Conservation (phyloP, 176 grass and related monocot genomes). For the Oryza punctata region DNA sequence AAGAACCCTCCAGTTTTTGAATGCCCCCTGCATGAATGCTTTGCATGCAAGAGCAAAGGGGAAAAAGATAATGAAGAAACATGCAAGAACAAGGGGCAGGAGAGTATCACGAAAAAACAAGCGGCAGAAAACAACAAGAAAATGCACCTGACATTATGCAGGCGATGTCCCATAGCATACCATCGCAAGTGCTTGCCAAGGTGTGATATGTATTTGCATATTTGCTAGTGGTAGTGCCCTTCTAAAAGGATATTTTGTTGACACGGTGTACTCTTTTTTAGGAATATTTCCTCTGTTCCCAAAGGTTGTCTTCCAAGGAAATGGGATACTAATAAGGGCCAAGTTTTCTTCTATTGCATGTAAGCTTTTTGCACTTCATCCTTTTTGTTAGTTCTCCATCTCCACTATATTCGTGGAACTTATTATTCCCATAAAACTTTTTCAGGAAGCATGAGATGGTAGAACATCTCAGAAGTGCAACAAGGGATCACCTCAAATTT, state of each 20-base stretch:
- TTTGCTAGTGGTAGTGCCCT: background rate
- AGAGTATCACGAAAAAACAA: background rate
- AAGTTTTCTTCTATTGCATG: slow-evolving; percentile 62
- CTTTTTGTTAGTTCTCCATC: background rate
- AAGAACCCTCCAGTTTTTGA: background rate
- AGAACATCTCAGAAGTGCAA: slow-evolving; percentile 33
- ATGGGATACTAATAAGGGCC: slow-evolving; percentile 32
- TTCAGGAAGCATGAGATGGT: slow-evolving; percentile 53
- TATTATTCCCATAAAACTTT: slow-evolving; percentile 4
- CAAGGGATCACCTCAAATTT: slow-evolving; percentile 49
- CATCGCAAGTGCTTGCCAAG: slow-evolving; percentile 38
- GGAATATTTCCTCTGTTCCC: slow-evolving; percentile 30
- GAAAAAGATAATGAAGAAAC: background rate
- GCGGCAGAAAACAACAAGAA: background rate
- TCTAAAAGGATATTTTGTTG: background rate
- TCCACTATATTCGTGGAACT: too few relatives aligned
- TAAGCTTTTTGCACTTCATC: slow-evolving; percentile 24
- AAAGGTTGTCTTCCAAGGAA: slow-evolving; percentile 31
- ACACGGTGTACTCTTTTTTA: slow-evolving; percentile 16
- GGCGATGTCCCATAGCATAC: slow-evolving; percentile 21
- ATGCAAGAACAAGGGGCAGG: background rate
- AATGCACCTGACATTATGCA: slow-evolving; percentile 8
- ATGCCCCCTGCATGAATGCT: slow-evolving; percentile 32
- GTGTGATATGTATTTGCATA: slow-evolving; percentile 8
- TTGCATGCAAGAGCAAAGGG: slow-evolving; percentile 14